phyloP scores from a whole-genome alignment of 257 asterid genomes.

The Solanum lycopersicoides region DNA sequence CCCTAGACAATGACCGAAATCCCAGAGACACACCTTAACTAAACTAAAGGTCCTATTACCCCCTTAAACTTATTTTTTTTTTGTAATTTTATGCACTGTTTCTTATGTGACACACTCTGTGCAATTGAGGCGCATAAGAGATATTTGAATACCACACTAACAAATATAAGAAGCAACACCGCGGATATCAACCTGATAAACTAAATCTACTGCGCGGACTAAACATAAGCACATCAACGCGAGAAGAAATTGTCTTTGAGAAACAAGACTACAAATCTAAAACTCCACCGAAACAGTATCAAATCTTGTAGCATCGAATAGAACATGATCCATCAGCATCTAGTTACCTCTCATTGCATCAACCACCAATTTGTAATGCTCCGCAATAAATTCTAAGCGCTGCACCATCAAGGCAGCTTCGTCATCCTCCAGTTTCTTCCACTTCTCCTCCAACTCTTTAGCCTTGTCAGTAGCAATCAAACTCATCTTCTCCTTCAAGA shows the following conservation, averaged over 20 bases:
- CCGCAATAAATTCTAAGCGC: slow-evolving; percentile 25
- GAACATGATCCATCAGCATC: not conserved
- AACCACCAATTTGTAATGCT: slow-evolving; percentile 24
- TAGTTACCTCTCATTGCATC: slow-evolving; percentile 6
- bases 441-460: slow-evolving; percentile 40
- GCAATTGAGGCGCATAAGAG: too few relatives aligned
- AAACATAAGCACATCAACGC: not conserved
- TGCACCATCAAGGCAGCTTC: slow-evolving; percentile 25
- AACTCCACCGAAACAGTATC: not conserved
- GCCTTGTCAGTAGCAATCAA: slow-evolving; percentile 34
- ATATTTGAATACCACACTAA: not conserved
- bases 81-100: too few relatives aligned
- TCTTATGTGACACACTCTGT: too few relatives aligned
- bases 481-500: slow-evolving; percentile 21
- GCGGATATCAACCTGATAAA: not conserved
- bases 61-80: too few relatives aligned
- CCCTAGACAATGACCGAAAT: too few relatives aligned
- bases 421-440: slow-evolving; percentile 40
- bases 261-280: not conserved
- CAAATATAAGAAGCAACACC: not conserved
- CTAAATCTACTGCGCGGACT: not conserved
- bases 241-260: not conserved
- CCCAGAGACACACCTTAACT: too few relatives aligned
- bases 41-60: too few relatives aligned
- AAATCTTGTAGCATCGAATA: not conserved